Conservation (phyloP, 2,329 filamentous ascomycete species). For the Drechslerella dactyloides region DNA sequence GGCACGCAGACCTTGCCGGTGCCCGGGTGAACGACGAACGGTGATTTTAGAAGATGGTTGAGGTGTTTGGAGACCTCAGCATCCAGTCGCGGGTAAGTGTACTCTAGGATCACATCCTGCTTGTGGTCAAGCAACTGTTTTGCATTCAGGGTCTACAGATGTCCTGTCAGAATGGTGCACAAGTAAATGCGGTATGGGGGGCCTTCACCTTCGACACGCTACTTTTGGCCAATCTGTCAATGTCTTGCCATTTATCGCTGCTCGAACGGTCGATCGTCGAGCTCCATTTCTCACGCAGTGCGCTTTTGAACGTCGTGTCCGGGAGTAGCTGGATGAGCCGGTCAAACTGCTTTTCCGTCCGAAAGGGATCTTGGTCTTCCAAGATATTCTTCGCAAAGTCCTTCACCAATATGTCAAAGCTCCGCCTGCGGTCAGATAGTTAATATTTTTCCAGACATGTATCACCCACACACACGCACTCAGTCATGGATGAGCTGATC, state of each 20-base stretch:
- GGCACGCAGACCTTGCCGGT: constrained; percentile 92
- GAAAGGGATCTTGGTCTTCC: constrained; percentile 84
- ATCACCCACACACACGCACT: not conserved
- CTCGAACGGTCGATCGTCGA: constrained; percentile 78
- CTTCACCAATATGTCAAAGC: constrained; percentile 79
- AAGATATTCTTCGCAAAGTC: constrained; percentile 87
- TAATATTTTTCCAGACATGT: not conserved
- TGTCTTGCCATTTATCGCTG: constrained; percentile 88
- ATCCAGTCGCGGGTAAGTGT: constrained; percentile 96
- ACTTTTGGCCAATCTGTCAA: constrained; percentile 80
- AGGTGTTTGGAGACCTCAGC: constrained; percentile 97
- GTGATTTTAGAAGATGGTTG: constrained; percentile 96
- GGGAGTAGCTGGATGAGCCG: constrained; percentile 84
- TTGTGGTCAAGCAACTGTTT: constrained; percentile 77
- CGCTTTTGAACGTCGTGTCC: constrained; percentile 72
- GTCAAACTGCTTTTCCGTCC: constrained; percentile 71
- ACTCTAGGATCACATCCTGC: constrained; percentile 94
- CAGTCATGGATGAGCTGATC: not conserved
- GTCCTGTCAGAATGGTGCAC: constrained; percentile 10
- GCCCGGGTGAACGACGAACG: constrained; percentile 93
- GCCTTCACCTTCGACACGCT: constrained; percentile 68
- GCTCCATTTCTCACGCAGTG: constrained; percentile 88
- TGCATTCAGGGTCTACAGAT: constrained; percentile 20
- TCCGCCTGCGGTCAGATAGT: constrained; percentile 65
- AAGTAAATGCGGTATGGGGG: not conserved